phyloP scores from a whole-genome alignment of 768 basidiomycete genomes.

The Pisolithus marmoratus region DNA sequence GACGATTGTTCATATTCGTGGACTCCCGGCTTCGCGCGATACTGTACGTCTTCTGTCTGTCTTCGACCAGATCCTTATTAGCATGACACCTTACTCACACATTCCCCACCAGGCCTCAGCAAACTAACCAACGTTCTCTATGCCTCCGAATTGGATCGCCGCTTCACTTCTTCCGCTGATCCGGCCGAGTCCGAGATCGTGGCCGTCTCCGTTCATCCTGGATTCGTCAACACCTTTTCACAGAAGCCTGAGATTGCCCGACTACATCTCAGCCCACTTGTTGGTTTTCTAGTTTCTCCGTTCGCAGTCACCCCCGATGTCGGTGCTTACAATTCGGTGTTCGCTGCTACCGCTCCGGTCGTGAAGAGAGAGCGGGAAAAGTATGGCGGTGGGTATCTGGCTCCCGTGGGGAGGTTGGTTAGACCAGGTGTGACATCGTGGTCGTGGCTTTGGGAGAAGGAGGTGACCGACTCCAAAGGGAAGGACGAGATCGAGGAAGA shows the following conservation, averaged over 20 bases:
- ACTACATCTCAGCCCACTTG: conserved; percentile 8
- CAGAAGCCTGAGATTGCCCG: conserved; percentile 11
- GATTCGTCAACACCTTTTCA: conserved; percentile 28
- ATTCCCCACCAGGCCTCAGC: conserved; percentile 32
- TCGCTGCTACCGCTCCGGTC: conserved; percentile 17
- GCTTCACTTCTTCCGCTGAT: conserved; percentile 24
- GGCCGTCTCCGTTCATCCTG: conserved; percentile 25
- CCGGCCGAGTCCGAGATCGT: conserved; percentile 23
- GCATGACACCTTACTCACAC: background rate
- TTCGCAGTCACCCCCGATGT: conserved; percentile 13
- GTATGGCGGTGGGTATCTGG: conserved; percentile 4
- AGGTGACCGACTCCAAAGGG: background rate
- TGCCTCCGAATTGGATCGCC: conserved; percentile 44
- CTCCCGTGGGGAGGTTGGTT: background rate
- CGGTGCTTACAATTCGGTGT: conserved; percentile 21
- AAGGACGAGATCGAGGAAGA: conserved; percentile 4
- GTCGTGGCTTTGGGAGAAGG: background rate
- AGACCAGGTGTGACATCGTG: background rate
- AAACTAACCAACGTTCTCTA: conserved; percentile 51
- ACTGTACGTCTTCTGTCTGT: conserved; percentile 22
- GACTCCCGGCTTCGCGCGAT: conserved; percentile 20
- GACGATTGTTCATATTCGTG: conserved; percentile 23
- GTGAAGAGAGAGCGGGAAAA: conserved; percentile 8
- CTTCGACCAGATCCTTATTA: too few relatives aligned
- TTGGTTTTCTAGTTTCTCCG: conserved; percentile 15